A percentile compares a stretch with the other conserved stretches of the same genome.
These are phyloP conservation scores for Rhododendron simsii DNA, from an alignment of 148 eudicot species.

Conservation along the genomic window DNA sequence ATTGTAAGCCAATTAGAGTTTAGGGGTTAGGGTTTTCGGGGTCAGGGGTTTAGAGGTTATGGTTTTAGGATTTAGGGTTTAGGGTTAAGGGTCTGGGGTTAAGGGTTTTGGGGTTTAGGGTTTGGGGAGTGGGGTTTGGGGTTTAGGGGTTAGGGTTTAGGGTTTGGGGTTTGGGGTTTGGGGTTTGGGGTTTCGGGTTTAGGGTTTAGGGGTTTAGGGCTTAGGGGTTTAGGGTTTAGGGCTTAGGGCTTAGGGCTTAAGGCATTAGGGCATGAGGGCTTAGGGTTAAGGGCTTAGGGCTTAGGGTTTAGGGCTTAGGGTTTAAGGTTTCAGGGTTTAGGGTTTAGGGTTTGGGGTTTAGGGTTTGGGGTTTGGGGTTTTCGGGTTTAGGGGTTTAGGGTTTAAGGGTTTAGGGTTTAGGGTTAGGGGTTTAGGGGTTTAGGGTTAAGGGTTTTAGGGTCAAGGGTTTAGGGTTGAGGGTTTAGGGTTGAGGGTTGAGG, in stretches of 20 bases:
- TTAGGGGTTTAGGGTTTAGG: constrained; percentile 6
- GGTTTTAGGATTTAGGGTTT: background rate
- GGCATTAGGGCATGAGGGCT: background rate
- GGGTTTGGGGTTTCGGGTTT: too few species aligned
- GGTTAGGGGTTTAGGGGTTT: too few species aligned
- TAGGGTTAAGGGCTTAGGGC: background rate
- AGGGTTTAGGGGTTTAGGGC: too few species aligned
- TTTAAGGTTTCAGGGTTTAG: too few species aligned
- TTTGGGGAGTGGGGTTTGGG: too few species aligned
- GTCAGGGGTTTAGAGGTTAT: constrained; percentile 2
- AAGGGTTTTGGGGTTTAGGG: too few species aligned
- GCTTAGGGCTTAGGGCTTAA: constrained; percentile 8
- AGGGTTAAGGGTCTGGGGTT: too few species aligned
- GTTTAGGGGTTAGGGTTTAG: too few species aligned
- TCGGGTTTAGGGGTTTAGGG: constrained; percentile 1
- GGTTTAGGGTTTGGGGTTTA: constrained; percentile 11
- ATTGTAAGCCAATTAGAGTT: too few species aligned
- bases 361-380: constrained; percentile 8
- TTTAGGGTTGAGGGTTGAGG: background rate
- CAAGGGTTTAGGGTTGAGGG: background rate
- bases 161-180: too few species aligned
- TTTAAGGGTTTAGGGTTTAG: too few species aligned
- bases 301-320: background rate
- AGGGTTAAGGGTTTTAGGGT: too few species aligned
- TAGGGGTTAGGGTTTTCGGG: background rate